Percentiles rank a stretch among this genome's conserved stretches.
Conservation (phyloP, 2,329 filamentous ascomycete genomes). For the Nemania abortiva region DNA sequence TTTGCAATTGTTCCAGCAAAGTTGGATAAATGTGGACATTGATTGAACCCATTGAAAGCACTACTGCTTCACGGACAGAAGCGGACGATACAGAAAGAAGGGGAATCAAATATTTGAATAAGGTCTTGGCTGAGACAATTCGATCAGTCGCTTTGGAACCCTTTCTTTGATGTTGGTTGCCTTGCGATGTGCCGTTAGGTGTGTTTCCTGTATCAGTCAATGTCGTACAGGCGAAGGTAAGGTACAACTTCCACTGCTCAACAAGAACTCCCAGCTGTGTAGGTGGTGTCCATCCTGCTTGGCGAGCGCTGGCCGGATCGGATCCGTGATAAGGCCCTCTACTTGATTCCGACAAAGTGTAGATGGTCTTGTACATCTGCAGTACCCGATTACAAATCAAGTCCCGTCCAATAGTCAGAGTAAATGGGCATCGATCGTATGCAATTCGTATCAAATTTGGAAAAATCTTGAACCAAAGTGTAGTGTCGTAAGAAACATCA, state of each 20-base stretch:
- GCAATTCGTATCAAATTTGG: conserved; percentile 93
- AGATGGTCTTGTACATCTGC: conserved; percentile 91
- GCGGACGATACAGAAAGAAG: conserved; percentile 83
- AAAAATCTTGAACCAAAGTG: conserved; percentile 97
- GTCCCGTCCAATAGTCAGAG: conserved; percentile 89
- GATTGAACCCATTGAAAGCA: conserved; percentile 91
- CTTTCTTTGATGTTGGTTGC: conserved; percentile 83
- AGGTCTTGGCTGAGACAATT: conserved; percentile 85
- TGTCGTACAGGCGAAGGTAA: conserved; percentile 97
- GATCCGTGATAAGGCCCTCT: conserved; percentile 73
- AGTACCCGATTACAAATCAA: conserved; percentile 91
- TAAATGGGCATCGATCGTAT: conserved; percentile 90
- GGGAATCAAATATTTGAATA: conserved; percentile 93
- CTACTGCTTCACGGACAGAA: conserved; percentile 89
- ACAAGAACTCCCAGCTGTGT: conserved; percentile 88
- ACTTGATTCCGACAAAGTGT: conserved; percentile 79
- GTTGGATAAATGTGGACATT: conserved; percentile 94
- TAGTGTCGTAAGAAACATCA: conserved; percentile 93
- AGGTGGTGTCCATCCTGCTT: conserved; percentile 68
- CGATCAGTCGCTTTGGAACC: conserved; percentile 80
- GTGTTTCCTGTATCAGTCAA: conserved; percentile 82
- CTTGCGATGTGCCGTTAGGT: conserved; percentile 67
- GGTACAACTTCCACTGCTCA: conserved; percentile 97
- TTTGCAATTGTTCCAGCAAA: conserved; percentile 88
- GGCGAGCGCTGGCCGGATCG: conserved; percentile 67